Evolutionary conservation across 345 rosid genomes (phyloP).

Genomic region (Eucalyptus sp.): DNA sequence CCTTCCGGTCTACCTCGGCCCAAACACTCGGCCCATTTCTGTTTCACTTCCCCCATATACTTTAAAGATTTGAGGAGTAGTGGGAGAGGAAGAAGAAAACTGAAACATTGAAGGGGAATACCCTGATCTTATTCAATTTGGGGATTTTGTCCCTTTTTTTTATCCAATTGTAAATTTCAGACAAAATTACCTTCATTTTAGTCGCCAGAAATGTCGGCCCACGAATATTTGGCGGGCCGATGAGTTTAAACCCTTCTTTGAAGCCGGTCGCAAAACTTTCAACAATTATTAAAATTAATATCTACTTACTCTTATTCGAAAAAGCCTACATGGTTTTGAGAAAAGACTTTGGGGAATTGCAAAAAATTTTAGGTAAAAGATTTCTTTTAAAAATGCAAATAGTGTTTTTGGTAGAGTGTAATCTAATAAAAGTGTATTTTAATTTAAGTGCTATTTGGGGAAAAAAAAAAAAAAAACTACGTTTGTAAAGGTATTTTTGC

Average conservation of each 20-base stretch:
- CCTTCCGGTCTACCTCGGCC: neutral
- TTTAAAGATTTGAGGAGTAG: neutral
- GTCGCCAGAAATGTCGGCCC: fast-evolving
- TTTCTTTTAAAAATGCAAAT: neutral
- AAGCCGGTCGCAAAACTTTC: fast-evolving
- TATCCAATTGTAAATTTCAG: neutral
- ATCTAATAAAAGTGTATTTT: neutral
- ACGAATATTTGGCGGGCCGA: fast-evolving
- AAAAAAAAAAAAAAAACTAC: neutral
- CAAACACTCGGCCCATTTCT: neutral
- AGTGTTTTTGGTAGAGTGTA: neutral
- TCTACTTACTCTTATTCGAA: neutral
- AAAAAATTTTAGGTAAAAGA: neutral
- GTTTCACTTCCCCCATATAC: neutral
- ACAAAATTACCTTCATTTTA: neutral
- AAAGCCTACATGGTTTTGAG: neutral
- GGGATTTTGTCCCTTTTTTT: neutral
- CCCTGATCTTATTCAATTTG: neutral
- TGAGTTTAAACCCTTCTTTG: neutral
- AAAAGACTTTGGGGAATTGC: neutral
- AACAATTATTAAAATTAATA: neutral
- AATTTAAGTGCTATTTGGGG: neutral
- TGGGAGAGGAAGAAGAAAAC: neutral
- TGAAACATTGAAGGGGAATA: neutral
- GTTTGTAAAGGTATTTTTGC: neutral